phyloP scores from a whole-genome alignment of 2,329 filamentous ascomycete species.

The Calonectria montana region DNA sequence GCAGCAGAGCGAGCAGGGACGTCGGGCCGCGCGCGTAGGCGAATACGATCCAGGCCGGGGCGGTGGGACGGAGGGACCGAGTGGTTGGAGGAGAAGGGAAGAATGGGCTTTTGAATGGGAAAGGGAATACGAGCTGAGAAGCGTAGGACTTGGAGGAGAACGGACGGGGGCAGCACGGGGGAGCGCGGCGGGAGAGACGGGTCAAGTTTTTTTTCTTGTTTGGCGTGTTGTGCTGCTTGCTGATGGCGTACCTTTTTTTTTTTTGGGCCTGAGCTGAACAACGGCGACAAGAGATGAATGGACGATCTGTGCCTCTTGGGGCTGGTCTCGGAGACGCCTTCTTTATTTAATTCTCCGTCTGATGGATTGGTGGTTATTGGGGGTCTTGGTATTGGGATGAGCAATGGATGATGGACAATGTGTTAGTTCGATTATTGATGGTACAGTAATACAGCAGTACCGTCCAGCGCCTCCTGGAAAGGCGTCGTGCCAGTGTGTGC shows the following conservation, averaged over 20 bases:
- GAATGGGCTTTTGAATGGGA: constrained; percentile 38
- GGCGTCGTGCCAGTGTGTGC: not conserved
- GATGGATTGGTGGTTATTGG: constrained; percentile 2
- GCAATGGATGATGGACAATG: not conserved
- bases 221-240: not conserved
- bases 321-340: not conserved
- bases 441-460: constrained; percentile 2
- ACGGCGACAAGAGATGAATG: not conserved
- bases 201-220: constrained; percentile 10
- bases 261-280: not conserved
- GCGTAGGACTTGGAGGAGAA: constrained; percentile 29
- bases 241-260: constrained; percentile 5
- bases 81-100: constrained; percentile 38
- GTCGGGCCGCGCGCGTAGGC: constrained; percentile 31
- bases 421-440: not conserved
- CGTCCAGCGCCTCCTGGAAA: not conserved
- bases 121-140: constrained; percentile 44
- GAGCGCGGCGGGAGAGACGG: constrained; percentile 3
- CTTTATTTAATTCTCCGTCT: not conserved
- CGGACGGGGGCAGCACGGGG: constrained; percentile 8
- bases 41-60: constrained; percentile 39
- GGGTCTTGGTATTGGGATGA: constrained; percentile 1
- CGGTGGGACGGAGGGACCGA: constrained; percentile 41
- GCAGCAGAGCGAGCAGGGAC: constrained; percentile 19
- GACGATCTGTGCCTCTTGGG: constrained; percentile 11